Base-by-base conservation (phyloP, 2,329 filamentous ascomycete species). In the Venturia effusa region DNA sequence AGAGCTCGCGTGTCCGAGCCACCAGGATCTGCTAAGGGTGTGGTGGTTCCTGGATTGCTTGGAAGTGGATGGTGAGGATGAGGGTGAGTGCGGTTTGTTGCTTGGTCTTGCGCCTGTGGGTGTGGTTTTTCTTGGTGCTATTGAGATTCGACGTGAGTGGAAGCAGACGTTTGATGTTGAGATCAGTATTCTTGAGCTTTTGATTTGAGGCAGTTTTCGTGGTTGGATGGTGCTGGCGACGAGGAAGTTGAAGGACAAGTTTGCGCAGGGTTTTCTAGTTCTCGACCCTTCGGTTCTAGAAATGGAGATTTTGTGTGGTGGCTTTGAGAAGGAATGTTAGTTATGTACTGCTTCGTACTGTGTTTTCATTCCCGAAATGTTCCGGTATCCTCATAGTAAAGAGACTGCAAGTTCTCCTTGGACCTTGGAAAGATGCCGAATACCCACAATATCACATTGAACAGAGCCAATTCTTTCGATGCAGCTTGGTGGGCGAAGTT, bases 71-170 rank as follows among this genome's bases (percentile, higher is more conserved):
- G 54, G 27, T 19, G 54, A 57, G 54, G 37, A 39, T 39, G 37
- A 39, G 10, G 37, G n/a, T n/a, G 59, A 51, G 6, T 10, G 51
- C n/a, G 61, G 51, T 37, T 8, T 40, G 3, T 27, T 15, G 4
- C 15, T 24, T 13, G 24, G 17, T 22, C n/a, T 63, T 6, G 19
- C 39, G 11, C 27, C 34, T 10, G 61, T 34, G 19, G 61, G 61
- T 13, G 34, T 63, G 22, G 61, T 59, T 22, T 24, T 7, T 30
- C 61, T 63, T 8, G 27, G 59, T 13, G 61, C 61, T n/a, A 59
- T 63, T 13, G 61, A 63, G 32, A 48, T 63, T 3, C 24, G 39
- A 1, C 61, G 39, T 43, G 59, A 48, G 61, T 32, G 27, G n/a
- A 43, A 22, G 24, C 27, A 59, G 22, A 45, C 24, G 1, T 7